A percentile compares a stretch with the other conserved stretches of the same genome.
phyloP scores from a whole-genome alignment of 148 eudicot genomes.

The Amaranthus cruentus region DNA sequence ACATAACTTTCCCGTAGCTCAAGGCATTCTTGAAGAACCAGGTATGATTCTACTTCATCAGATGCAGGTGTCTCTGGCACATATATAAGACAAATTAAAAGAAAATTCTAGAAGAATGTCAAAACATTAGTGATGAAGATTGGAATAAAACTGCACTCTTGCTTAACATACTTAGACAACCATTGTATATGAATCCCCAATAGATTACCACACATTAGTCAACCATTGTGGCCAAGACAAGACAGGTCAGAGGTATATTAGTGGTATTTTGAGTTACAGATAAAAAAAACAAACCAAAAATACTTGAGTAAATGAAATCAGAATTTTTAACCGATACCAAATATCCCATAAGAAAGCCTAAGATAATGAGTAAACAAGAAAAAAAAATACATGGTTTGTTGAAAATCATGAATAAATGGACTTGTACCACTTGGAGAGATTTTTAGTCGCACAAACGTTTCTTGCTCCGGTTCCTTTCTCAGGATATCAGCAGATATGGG shows the following conservation, averaged over 20 bases:
- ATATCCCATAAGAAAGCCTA: background rate
- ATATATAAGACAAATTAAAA: constrained; percentile 6
- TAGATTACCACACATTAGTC: background rate
- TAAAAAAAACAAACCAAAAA: background rate
- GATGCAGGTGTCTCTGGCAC: constrained; percentile 69
- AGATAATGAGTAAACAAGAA: background rate
- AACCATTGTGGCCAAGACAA: background rate
- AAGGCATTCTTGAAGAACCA: constrained; percentile 82
- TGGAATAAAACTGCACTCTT: background rate
- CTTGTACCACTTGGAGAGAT: constrained; percentile 72
- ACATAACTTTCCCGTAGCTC: constrained; percentile 83
- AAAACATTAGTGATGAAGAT: constrained; percentile 3
- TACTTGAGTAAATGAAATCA: background rate
- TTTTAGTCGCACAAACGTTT: constrained; percentile 89
- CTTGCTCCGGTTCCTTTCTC: constrained; percentile 98
- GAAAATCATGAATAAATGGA: background rate
- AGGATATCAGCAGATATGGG: constrained; percentile 98
- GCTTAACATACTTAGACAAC: background rate
- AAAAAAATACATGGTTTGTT: constrained; percentile 1
- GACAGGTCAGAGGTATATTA: background rate
- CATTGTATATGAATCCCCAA: background rate
- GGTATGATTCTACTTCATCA: constrained; percentile 84
- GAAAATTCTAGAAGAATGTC: background rate
- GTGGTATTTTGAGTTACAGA: background rate
- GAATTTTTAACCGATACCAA: background rate